Conservation (phyloP, 495 filamentous ascomycete genomes). For the Podospora pseudoanserina region DNA sequence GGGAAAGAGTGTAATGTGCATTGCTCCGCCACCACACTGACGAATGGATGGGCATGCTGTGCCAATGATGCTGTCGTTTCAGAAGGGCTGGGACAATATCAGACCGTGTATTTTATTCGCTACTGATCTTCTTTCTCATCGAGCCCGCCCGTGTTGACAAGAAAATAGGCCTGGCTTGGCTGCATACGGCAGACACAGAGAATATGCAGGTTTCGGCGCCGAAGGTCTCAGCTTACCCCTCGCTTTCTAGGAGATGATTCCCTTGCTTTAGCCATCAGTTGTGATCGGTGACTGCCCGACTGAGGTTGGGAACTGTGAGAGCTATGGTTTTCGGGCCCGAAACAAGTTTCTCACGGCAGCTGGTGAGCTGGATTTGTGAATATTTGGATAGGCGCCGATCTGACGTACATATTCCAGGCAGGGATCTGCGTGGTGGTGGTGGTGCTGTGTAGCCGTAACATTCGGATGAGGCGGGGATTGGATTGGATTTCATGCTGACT, state of each 20-base stretch:
- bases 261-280: not conserved
- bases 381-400: not conserved
- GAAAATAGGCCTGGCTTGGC: not conserved
- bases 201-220: slow-evolving; percentile 1
- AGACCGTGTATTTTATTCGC: not conserved
- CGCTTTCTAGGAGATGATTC: not conserved
- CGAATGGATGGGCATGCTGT: not conserved
- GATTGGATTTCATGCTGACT: no score
- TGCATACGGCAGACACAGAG: not conserved
- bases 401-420: not conserved
- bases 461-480: not conserved
- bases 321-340: no score
- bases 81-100: not conserved
- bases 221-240: not conserved
- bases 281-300: not conserved
- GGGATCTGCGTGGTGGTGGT: not conserved
- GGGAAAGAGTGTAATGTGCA: not conserved
- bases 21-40: not conserved
- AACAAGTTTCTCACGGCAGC: no score
- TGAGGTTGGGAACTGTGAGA: not conserved
- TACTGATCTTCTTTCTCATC: not conserved
- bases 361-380: not conserved
- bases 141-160: not conserved
- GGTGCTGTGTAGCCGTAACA: not conserved
- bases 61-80: not conserved